A percentile compares a stretch with the other conserved stretches of the same genome.
phyloP scores from a whole-genome alignment of 768 basidiomycete species.

The Leccinum truebloodii region DNA sequence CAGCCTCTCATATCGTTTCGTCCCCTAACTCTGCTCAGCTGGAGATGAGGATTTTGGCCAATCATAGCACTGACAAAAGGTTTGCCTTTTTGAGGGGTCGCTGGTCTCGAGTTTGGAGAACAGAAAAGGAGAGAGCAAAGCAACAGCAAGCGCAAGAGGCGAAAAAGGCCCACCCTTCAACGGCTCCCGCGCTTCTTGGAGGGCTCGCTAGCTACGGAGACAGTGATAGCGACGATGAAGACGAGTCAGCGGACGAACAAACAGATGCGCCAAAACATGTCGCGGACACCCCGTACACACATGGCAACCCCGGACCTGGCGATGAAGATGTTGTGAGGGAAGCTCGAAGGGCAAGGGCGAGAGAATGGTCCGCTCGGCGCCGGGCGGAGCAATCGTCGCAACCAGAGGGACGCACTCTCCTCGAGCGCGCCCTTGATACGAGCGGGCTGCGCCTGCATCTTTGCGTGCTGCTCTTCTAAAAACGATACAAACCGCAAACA shows the following conservation, averaged over 20 bases:
- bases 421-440: too few species aligned
- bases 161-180: slow-evolving; percentile 15
- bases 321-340: slow-evolving; percentile 34
- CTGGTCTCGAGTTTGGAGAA: slow-evolving; percentile 67
- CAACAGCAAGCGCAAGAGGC: slow-evolving; percentile 25
- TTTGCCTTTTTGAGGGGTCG: slow-evolving; percentile 83
- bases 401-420: slow-evolving; percentile 3
- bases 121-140: slow-evolving; percentile 46
- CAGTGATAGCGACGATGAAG: slow-evolving; percentile 45
- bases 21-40: slow-evolving; percentile 81
- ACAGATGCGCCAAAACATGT: slow-evolving; percentile 2
- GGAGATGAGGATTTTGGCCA: slow-evolving; percentile 87
- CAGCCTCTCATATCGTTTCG: slow-evolving; percentile 63
- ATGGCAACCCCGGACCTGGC: neutral
- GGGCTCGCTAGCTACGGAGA: slow-evolving; percentile 61
- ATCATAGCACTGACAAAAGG: slow-evolving; percentile 73
- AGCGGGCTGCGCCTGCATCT: too few species aligned
- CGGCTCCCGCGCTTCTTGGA: slow-evolving; percentile 39
- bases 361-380: slow-evolving; percentile 58
- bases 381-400: slow-evolving; percentile 29
- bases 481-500: too few species aligned
- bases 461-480: too few species aligned
- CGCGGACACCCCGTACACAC: neutral
- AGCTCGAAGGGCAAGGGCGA: slow-evolving; percentile 55
- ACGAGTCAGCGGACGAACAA: slow-evolving; percentile 29